Base-by-base conservation (phyloP, 352 stramenopile species). In the Phytophthora cactorum region DNA sequence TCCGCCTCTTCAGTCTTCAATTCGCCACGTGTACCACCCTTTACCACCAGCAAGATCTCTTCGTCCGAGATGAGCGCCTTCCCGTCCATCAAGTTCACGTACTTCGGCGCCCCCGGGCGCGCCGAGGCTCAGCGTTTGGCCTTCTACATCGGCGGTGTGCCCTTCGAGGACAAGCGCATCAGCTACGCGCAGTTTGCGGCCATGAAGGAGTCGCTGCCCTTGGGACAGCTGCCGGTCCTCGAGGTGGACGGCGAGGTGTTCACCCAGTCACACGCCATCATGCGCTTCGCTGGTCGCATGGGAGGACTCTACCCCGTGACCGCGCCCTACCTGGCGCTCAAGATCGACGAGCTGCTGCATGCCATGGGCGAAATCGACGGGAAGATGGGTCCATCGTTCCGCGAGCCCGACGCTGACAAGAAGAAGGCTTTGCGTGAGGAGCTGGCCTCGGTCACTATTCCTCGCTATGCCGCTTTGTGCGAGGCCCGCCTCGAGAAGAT, bases 241-340 rank as follows among this genome's bases (percentile, higher is more conserved):
- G 75, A 86, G 28, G 68, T 90, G 10, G 71, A 93, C 54, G 87
- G 81, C 5, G 56, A 82, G 5, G 65, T 77, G 25, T 69, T 92
- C 49, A 78, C 75, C 0, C 84, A 95, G 63, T 87, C 76, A 34
- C 69, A 82, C 34, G 79, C 82, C n/a, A 88, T 94, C 14, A 63
- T 92, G 36, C 81, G 83, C 11, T 95, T 86, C 54, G 86, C 80
- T 12, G 90, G 88, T 1, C 77, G 79, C 4, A 54, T 91, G 38
- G 66, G 59, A 15, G 70, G 75, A 4, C 74, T 92, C 49, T 92
- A 92, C 65, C 82, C 86, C 0, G 44, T 57, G 4, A 81, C 59
- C n/a, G 49, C 78, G 27, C 61, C 74, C 5, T 58, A 80, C 14
- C 59, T 78, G 12, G 76, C 86, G n/a, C 66, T 90, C 34, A 74